Conservation (phyloP, 169 alveolate species). For the Plasmodium knowlesi region DNA sequence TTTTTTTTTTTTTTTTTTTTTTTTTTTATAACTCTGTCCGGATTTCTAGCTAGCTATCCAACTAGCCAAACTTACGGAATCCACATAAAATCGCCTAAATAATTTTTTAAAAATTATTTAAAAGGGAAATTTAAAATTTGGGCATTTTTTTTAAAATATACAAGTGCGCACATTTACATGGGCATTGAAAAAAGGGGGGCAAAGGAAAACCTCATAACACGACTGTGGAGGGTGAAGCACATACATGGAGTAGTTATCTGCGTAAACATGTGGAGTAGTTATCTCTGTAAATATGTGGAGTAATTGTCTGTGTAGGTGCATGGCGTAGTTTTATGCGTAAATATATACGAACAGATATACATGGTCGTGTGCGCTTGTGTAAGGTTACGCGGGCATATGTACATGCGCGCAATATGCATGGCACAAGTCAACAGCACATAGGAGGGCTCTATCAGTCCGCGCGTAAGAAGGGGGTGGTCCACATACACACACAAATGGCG, state of each 20-base stretch:
- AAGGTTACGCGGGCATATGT: not conserved
- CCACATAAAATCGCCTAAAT: constrained; percentile 27
- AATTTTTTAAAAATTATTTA: constrained; percentile 55
- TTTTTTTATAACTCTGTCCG: not conserved
- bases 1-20: not conserved
- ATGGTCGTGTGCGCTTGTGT: not conserved
- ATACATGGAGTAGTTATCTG: not conserved
- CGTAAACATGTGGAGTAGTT: not conserved
- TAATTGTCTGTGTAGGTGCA: not conserved
- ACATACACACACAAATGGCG: not conserved
- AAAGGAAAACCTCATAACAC: constrained; percentile 19
- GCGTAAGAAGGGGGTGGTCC: no score
- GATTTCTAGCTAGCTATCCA: not conserved
- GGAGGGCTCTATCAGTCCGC: no score
- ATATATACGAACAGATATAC: not conserved
- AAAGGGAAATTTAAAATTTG: constrained; percentile 47
- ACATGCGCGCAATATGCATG: not conserved
- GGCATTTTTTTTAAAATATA: constrained; percentile 60
- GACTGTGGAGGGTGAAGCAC: not conserved
- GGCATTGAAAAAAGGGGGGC: constrained; percentile 44
- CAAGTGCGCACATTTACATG: constrained; percentile 68
- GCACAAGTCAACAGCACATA: not conserved
- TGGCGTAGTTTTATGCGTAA: not conserved
- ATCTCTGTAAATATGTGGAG: not conserved
- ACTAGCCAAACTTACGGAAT: not conserved